Evolutionary conservation across 345 rosid genomes (phyloP).

Genomic region (Psidium friedrichsthalianum): DNA sequence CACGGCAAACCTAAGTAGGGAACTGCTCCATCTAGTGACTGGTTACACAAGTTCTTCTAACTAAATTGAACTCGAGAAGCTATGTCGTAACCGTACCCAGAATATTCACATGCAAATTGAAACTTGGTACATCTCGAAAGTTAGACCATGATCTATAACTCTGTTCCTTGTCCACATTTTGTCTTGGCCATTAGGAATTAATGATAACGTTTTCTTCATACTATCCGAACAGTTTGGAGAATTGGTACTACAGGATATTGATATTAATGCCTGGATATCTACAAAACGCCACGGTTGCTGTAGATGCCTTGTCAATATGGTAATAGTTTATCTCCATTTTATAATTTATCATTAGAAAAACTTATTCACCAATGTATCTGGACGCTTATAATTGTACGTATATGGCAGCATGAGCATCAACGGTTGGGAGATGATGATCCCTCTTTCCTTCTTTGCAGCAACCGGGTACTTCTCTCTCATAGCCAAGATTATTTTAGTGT

Average conservation of each 20-base stretch:
- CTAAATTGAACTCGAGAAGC: not conserved
- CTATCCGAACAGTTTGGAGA: slow-evolving; percentile 20
- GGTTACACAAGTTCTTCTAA: not conserved
- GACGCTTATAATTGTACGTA: not conserved
- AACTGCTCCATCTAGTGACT: not conserved
- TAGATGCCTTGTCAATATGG: slow-evolving; percentile 31
- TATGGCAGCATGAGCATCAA: slow-evolving; percentile 27
- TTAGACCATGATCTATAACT: not conserved
- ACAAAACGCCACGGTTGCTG: slow-evolving; percentile 20
- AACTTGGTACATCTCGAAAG: not conserved
- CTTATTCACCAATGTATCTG: not conserved
- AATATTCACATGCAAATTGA: not conserved
- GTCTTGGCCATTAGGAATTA: not conserved
- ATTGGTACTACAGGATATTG: slow-evolving; percentile 34
- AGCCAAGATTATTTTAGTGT: not conserved
- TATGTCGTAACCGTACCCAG: not conserved
- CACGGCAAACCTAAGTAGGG: not conserved
- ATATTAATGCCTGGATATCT: slow-evolving; percentile 29
- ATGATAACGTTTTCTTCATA: not conserved
- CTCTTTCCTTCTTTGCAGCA: slow-evolving; percentile 30
- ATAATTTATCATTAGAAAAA: not conserved
- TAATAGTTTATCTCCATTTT: not conserved
- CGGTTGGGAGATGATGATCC: slow-evolving; percentile 34
- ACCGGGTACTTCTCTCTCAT: slow-evolving; percentile 13
- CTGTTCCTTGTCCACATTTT: not conserved